phyloP scores from a whole-genome alignment of 768 basidiomycete genomes.

The Clitopilus hobsonii region DNA sequence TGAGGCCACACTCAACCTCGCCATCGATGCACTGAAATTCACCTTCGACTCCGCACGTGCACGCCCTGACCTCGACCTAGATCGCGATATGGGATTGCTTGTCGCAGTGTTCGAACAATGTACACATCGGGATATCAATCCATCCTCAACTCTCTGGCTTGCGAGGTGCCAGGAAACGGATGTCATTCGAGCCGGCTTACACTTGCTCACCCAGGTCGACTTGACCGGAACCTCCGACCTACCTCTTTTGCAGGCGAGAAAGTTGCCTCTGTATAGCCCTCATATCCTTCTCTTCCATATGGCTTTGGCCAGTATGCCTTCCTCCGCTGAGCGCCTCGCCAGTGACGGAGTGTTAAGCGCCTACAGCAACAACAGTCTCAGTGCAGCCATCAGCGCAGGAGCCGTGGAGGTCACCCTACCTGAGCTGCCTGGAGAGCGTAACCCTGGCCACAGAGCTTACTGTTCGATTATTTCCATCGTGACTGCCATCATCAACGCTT shows the following conservation, averaged over 20 bases:
- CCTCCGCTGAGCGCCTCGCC: conserved; percentile 81
- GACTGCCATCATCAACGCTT: conserved; percentile 60
- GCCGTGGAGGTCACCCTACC: conserved; percentile 61
- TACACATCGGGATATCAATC: conserved; percentile 60
- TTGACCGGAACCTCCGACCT: conserved; percentile 68
- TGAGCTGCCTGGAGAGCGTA: conserved; percentile 70
- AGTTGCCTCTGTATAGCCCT: conserved; percentile 67
- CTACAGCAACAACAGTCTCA: conserved; percentile 81
- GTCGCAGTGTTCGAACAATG: conserved; percentile 83
- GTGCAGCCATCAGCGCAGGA: conserved; percentile 70
- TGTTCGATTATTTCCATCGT: conserved; percentile 82
- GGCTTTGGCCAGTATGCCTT: conserved; percentile 69
- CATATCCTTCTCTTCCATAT: conserved; percentile 86
- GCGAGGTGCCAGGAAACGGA: conserved; percentile 76
- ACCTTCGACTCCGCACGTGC: conserved; percentile 62
- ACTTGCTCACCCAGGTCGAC: conserved; percentile 66
- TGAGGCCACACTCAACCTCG: conserved; percentile 57
- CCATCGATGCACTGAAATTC: conserved; percentile 62
- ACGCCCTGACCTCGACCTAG: conserved; percentile 57
- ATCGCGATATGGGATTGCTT: conserved; percentile 77
- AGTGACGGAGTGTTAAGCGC: conserved; percentile 77
- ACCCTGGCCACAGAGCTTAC: conserved; percentile 76
- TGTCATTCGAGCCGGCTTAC: conserved; percentile 69
- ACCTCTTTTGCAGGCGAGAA: conserved; percentile 53
- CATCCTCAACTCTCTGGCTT: conserved; percentile 75